A percentile compares a stretch with the other conserved stretches of the same genome.
Conservation (phyloP, 345 rosid species). For the Cardamine resedifolia region DNA sequence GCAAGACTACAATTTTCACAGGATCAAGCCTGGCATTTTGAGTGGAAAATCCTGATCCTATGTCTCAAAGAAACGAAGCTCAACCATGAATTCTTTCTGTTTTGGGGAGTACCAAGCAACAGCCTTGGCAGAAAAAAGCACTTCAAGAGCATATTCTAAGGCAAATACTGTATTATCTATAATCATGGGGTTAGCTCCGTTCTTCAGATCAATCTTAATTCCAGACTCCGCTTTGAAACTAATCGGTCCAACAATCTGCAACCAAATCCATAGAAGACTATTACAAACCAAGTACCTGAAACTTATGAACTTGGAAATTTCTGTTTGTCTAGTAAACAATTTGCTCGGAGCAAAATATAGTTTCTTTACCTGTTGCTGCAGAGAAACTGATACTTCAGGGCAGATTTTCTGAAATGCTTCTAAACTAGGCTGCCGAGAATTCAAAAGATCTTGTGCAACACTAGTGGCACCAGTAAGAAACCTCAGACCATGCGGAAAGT, state of each 20-base stretch:
- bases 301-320: constrained; percentile 7
- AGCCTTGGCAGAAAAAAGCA: constrained; percentile 90
- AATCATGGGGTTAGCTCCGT: constrained; percentile 43
- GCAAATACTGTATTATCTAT: constrained; percentile 70
- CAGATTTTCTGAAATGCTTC: constrained; percentile 60
- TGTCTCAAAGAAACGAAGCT: constrained; percentile 77
- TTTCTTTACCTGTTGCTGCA: constrained; percentile 83
- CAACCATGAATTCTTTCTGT: constrained; percentile 79
- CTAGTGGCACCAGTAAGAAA: constrained; percentile 59
- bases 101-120: constrained; percentile 90
- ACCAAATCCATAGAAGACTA: not conserved
- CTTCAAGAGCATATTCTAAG: constrained; percentile 79
- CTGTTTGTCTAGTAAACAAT: not conserved
- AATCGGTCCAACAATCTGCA: constrained; percentile 91
- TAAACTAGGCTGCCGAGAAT: constrained; percentile 58
- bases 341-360: not conserved
- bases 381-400: constrained; percentile 64
- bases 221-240: constrained; percentile 82
- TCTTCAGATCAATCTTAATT: constrained; percentile 54
- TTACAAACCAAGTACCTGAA: constrained; percentile 26
- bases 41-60: constrained; percentile 30
- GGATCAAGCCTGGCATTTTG: constrained; percentile 13
- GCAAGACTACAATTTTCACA: constrained; percentile 14
- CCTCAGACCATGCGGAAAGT: constrained; percentile 75
- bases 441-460: constrained; percentile 59